Conservation (phyloP, 129 eudicot species). For the Arctium lappa region DNA sequence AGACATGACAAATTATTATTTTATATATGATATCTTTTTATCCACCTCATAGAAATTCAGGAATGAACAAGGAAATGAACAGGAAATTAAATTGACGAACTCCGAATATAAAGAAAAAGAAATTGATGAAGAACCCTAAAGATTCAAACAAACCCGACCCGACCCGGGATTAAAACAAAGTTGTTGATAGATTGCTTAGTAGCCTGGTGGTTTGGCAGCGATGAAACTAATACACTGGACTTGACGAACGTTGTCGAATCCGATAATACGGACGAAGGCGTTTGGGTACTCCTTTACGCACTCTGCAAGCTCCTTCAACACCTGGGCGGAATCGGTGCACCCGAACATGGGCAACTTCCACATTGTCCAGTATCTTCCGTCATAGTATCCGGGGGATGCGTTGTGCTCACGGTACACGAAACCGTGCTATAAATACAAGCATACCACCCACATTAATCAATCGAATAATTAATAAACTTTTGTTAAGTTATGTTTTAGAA, state of each 20-base stretch:
- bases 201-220: conserved; percentile 43
- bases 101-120: conserved; percentile 10
- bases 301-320: conserved; percentile 44
- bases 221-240: conserved; percentile 83
- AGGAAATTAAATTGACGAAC: conserved; percentile 10
- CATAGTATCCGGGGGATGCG: conserved; percentile 65
- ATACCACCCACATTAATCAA: neutral
- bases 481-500: neutral
- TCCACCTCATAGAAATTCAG: conserved; percentile 29
- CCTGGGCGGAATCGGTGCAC: conserved; percentile 61
- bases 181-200: conserved; percentile 24
- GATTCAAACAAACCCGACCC: conserved; percentile 25
- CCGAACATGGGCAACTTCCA: conserved; percentile 92
- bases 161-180: conserved; percentile 21
- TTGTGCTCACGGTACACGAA: conserved; percentile 60
- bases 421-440: conserved; percentile 15
- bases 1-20: conserved; percentile 10
- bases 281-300: conserved; percentile 52
- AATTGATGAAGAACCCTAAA: conserved; percentile 24
- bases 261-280: conserved; percentile 56
- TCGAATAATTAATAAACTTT: neutral
- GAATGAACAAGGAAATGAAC: conserved; percentile 15
- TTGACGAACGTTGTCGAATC: conserved; percentile 79
- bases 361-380: conserved; percentile 89
- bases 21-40: conserved; percentile 22